A percentile compares a stretch with the other conserved stretches of the same genome.
Conservation (phyloP, 305 asterid genomes). For the Solanum aculeatissimum region DNA sequence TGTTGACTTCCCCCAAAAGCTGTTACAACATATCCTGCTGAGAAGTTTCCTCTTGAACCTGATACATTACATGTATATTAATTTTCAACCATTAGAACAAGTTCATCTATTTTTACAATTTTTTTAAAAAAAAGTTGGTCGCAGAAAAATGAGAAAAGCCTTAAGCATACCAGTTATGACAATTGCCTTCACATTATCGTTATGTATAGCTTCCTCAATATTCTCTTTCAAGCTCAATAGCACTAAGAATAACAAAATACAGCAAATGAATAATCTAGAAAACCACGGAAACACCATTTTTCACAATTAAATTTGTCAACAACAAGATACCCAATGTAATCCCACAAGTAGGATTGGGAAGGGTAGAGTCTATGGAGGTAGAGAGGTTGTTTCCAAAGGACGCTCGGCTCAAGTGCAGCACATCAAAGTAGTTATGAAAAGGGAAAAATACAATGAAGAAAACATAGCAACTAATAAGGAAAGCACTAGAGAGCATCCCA, state of each 20-base stretch:
- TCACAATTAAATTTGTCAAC: not conserved
- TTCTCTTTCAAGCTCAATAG: conserved; percentile 78
- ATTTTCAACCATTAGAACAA: not conserved
- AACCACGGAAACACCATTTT: not conserved
- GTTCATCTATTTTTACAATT: too few species aligned
- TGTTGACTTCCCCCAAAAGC: conserved; percentile 69
- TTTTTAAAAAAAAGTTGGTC: too few species aligned
- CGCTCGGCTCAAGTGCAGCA: not conserved
- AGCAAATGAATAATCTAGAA: not conserved
- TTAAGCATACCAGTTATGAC: conserved; percentile 57
- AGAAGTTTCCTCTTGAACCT: conserved; percentile 90
- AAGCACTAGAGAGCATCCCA: not conserved
- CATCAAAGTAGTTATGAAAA: not conserved
- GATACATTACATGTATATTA: conserved; percentile 7
- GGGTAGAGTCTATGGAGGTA: not conserved
- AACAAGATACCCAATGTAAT: not conserved
- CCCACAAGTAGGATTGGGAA: not conserved
- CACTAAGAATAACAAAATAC: conserved; percentile 28
- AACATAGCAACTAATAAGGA: not conserved
- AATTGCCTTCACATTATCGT: conserved; percentile 83
- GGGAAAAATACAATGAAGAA: not conserved
- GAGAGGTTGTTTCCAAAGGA: not conserved
- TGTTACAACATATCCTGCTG: conserved; percentile 84
- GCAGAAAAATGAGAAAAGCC: not conserved
- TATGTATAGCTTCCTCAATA: conserved; percentile 57